Evolutionary conservation across 148 eudicot species (phyloP).

Genomic region (Rhododendron griersonianum): DNA sequence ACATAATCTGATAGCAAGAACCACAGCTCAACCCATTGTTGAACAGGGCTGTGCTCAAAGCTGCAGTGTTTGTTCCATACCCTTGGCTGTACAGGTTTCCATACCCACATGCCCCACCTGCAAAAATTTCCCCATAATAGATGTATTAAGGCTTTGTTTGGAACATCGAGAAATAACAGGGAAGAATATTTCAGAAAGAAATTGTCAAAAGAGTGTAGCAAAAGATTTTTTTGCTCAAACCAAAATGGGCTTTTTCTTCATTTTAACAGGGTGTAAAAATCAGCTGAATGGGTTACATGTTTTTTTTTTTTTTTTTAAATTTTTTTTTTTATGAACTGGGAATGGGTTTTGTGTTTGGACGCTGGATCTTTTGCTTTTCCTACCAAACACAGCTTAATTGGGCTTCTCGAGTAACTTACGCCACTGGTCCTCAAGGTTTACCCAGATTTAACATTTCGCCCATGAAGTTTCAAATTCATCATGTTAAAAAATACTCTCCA

Average conservation of each 20-base stretch:
- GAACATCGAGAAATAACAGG: background rate
- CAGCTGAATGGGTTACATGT: background rate
- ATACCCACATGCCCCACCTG: constrained; percentile 80
- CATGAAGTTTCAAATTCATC: background rate
- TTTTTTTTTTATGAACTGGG: no score
- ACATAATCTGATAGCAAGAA: constrained; percentile 64
- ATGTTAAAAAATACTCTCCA: no score
- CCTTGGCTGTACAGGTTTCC: constrained; percentile 70
- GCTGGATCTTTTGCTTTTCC: background rate
- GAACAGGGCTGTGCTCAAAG: constrained; percentile 66
- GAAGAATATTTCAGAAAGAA: background rate
- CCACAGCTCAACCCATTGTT: constrained; percentile 76
- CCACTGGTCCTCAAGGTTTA: background rate
- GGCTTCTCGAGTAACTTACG: background rate
- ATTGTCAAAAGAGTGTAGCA: background rate
- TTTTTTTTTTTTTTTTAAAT: no score
- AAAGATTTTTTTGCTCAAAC: background rate
- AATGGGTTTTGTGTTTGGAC: background rate
- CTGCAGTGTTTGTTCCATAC: constrained; percentile 74
- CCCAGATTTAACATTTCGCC: background rate
- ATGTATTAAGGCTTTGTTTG: background rate
- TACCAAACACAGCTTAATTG: background rate
- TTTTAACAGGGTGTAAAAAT: background rate
- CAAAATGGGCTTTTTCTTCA: background rate
- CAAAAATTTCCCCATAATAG: background rate